Conservation (phyloP, 164 flowering plant species). For the Berberis vulgaris region DNA sequence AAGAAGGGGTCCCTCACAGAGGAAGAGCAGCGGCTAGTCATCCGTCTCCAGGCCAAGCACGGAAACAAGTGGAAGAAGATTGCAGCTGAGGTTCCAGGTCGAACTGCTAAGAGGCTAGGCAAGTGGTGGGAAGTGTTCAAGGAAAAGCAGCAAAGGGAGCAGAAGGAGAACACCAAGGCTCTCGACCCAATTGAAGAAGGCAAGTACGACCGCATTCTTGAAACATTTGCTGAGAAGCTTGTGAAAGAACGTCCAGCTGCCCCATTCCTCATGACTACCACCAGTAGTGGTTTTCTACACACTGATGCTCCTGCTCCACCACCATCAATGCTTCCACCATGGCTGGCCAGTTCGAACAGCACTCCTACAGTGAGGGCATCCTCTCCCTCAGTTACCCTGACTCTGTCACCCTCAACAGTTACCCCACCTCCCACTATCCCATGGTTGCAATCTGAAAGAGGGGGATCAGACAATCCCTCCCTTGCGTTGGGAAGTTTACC, state of each 20-base stretch:
- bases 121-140: slow-evolving; percentile 99
- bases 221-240: slow-evolving; percentile 82
- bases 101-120: slow-evolving; percentile 85
- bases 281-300: slow-evolving; percentile 59
- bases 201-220: slow-evolving; percentile 73
- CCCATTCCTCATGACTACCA: slow-evolving; percentile 51
- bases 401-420: slow-evolving; percentile 68
- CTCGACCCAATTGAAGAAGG: slow-evolving; percentile 51
- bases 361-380: slow-evolving; percentile 33
- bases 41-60: slow-evolving; percentile 80
- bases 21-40: slow-evolving; percentile 79
- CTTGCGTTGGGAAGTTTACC: slow-evolving; percentile 24
- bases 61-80: slow-evolving; percentile 96
- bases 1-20: slow-evolving; percentile 83
- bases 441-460: slow-evolving; percentile 52
- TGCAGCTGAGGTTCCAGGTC: slow-evolving; percentile 81
- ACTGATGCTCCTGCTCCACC: slow-evolving; percentile 36
- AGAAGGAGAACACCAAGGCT: slow-evolving; percentile 33
- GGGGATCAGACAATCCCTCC: slow-evolving; percentile 21
- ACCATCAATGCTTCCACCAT: slow-evolving; percentile 56
- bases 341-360: slow-evolving; percentile 56
- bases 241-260: slow-evolving; percentile 48
- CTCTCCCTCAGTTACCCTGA: slow-evolving; percentile 74
- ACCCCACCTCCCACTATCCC: slow-evolving; percentile 35
- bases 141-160: slow-evolving; percentile 73